Evolutionary conservation across 148 eudicot genomes (phyloP), one percentile per base, ranked within the genome.

Genomic region (Rhododendron mucronatum): DNA sequence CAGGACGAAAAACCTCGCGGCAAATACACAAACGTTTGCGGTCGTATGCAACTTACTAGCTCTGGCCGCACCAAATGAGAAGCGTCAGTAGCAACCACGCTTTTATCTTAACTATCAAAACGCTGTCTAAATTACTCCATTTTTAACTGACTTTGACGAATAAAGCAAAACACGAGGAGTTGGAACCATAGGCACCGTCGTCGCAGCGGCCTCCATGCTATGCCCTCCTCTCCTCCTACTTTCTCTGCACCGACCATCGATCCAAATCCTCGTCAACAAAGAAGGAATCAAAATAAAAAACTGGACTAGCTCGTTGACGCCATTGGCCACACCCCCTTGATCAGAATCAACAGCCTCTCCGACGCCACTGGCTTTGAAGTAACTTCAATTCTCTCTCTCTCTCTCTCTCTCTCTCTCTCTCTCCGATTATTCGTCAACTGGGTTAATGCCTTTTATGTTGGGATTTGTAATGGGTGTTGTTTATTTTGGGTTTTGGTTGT

Each of bases 301-400:
- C 77, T 69, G 99, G 99, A 44, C 37, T 35, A 35, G 37, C 86
- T 97, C 47, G 84, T 93, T 78, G 93, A 84, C 51, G 96, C 98
- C 51, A 35, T 97, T 92, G 98, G 99, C 7, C 93, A 97, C 82
- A 95, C 99, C 12, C 98, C 98, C 77, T 91, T 97, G 53, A 97
- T 95, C 41, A 88, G 98, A 90, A 93, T 97, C 85, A 91, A 95
- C 55, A 92, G 95, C 85, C 95, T 95, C 39, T 97, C 99, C 75
- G 90, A 93, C 53, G 98, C 96, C 78, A 97, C 98, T 87, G 98
- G 99, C 13, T 97, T 98, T 84, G 91, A 93, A 53, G 98, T 93
- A 88, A 84, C 37, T 35, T 1, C 2, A 30, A 30, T 30, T 30
- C 30, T 30, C 30, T 30, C 30, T 30, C 30, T 30, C 30, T 30